phyloP scores from a whole-genome alignment of 331 rosid species.

The Malus hybrid region DNA sequence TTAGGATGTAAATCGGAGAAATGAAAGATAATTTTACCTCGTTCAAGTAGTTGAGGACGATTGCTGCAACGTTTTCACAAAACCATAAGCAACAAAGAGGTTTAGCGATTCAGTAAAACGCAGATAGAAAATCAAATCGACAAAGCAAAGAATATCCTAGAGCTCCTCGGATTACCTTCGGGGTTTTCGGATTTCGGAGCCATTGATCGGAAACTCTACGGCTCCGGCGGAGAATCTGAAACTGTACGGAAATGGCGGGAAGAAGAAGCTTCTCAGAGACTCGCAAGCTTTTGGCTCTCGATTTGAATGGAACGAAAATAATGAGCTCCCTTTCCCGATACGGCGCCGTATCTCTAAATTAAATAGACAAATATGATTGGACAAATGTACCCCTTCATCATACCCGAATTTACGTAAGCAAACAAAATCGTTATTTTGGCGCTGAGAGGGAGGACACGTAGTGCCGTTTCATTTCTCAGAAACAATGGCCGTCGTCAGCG shows the following conservation, averaged over 20 bases:
- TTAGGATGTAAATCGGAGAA: neutral
- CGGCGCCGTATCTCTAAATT: neutral
- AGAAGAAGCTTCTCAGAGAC: constrained; percentile 22
- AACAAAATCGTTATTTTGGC: neutral
- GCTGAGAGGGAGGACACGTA: constrained; percentile 24
- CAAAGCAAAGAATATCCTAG: too few relatives aligned
- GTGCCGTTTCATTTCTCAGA: neutral
- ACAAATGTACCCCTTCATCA: neutral
- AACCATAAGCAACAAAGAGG: neutral
- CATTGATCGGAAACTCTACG: constrained; percentile 32
- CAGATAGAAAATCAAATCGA: neutral
- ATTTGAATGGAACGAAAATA: neutral
- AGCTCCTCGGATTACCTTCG: constrained; percentile 40
- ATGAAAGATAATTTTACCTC: constrained; percentile 41
- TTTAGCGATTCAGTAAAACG: neutral
- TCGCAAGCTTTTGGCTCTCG: neutral
- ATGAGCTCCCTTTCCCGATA: rapidly evolving
- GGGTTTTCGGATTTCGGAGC: constrained; percentile 75
- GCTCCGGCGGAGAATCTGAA: neutral
- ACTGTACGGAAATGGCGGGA: constrained; percentile 52
- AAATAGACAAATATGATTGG: neutral
- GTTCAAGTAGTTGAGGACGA: constrained; percentile 80
- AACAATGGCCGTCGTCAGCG: constrained; percentile 17
- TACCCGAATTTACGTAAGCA: constrained; percentile 2
- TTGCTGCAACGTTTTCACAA: constrained; percentile 43